Base-by-base conservation (phyloP, 768 basidiomycete genomes). In the Macrolepiota dolichaula region DNA sequence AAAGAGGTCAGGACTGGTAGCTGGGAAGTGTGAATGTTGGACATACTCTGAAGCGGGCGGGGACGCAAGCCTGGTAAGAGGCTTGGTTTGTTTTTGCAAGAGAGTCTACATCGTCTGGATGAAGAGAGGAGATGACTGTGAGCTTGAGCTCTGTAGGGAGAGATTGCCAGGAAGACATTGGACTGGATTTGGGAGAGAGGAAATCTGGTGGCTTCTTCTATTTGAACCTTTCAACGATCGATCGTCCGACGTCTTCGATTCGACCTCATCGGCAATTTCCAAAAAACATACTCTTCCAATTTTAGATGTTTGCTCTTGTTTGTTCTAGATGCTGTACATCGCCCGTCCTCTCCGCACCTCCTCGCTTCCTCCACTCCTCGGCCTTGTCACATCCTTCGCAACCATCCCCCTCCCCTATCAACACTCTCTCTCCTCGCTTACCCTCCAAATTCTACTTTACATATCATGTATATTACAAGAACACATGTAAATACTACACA, bases 81-180 rank as follows among this genome's bases (percentile, higher is more conserved):
- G 76, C 66, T 29, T 76, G 72, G 71, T 82, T 78, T 1, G 84
- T 81, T 15, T 69, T 66, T 17, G 88, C 76, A 63, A 89, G 76
- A 0, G 79, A 68, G 24, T 76, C 72, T 36, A 83, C 71, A 60
- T 83, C 82, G 63, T 68, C 59, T 22, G 69, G 64, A 50, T 77
- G 77, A 63, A 89, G 80, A 61, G 72, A 69, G 47, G 77, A 80
- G 50, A 87, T 72, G 70, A 91, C 66, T 27, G 81, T 74, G 65
- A 87, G 77, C 72, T 84, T 85, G 71, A 91, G 84, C 64, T 91
- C 89, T 0, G 76, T 75, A 49, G 89, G 89, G 64, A 91, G 85
- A 24, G 70, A 53, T 62, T 77, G 67, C 89, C 89, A 90, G 65
- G 74, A 66, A 56, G 63, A 29, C 62, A 65, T 63, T 65, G 64